Conservation (phyloP, 345 rosid genomes). For the Excoecaria agallocha region DNA sequence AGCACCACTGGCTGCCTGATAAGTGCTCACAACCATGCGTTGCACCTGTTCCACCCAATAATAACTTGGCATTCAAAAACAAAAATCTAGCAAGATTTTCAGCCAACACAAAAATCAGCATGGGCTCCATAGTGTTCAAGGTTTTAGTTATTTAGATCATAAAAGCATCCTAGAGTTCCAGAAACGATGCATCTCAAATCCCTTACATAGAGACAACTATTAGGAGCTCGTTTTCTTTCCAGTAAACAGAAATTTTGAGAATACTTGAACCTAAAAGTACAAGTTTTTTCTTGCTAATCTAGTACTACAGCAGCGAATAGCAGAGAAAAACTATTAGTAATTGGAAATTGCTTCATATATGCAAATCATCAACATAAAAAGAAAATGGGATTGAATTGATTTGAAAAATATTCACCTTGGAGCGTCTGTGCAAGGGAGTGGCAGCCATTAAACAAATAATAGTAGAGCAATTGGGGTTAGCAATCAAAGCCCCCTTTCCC, state of each 20-base stretch:
- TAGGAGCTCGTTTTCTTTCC: neutral
- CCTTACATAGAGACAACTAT: neutral
- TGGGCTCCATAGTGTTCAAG: neutral
- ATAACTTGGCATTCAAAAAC: neutral
- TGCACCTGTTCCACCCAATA: constrained; percentile 49
- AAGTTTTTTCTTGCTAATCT: neutral
- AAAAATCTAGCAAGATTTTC: neutral
- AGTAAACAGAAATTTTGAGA: neutral
- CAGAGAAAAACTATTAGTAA: no score
- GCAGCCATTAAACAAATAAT: constrained; percentile 98
- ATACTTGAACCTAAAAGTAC: neutral
- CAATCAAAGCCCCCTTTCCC: constrained; percentile 88
- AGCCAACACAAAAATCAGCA: neutral
- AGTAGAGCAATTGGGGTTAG: constrained; percentile 95
- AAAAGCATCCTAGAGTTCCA: neutral
- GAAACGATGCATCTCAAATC: neutral
- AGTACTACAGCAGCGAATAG: no score
- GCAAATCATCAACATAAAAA: no score
- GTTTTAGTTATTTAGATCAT: neutral
- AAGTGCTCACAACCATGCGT: constrained; percentile 98
- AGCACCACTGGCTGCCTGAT: constrained; percentile 99
- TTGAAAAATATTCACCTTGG: constrained; percentile 47
- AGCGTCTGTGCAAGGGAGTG: constrained; percentile 84
- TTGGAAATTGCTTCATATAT: no score
- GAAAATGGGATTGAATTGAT: neutral